A percentile compares a stretch with the other conserved stretches of the same genome.
Evolutionary conservation across 108 stramenopile species (phyloP).

Genomic region (Cyclostephanos invisitatus): DNA sequence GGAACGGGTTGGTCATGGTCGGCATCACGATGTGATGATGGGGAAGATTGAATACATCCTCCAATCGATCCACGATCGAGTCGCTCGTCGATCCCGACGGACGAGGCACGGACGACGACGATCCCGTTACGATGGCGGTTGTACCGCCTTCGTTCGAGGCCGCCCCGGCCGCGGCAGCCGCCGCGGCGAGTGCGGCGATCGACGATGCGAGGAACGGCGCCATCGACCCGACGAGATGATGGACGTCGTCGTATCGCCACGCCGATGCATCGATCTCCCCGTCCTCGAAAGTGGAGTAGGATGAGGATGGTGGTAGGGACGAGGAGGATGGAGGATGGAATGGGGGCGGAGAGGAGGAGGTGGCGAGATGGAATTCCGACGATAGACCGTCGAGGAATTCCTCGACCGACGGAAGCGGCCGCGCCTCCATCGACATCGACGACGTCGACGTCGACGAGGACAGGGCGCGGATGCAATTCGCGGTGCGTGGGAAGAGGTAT

Average conservation of each 20-base stretch:
- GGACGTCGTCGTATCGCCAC: not conserved
- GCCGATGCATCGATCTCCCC: not conserved
- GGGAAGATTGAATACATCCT: not conserved
- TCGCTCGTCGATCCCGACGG: not conserved
- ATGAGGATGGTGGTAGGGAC: not conserved
- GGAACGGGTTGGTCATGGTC: not conserved
- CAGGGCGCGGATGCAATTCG: slow-evolving; percentile 13
- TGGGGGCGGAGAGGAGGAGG: too few species aligned
- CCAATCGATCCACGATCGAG: not conserved
- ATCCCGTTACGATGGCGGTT: not conserved
- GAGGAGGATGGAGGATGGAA: not conserved
- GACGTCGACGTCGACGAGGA: not conserved
- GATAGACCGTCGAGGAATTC: slow-evolving; percentile 7
- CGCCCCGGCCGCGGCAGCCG: not conserved
- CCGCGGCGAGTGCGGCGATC: not conserved
- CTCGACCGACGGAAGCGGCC: slow-evolving; percentile 5
- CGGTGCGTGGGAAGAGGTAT: slow-evolving; percentile 11
- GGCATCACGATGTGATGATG: slow-evolving; percentile 1
- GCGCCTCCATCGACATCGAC: not conserved
- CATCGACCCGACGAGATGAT: not conserved
- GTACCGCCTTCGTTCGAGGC: not conserved
- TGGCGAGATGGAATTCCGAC: not conserved
- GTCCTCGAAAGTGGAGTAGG: too few species aligned
- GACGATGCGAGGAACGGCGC: not conserved
- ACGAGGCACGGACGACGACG: not conserved